Evolutionary conservation across 2,329 filamentous ascomycete species (phyloP).

Genomic region (Aspergillus candidus): DNA sequence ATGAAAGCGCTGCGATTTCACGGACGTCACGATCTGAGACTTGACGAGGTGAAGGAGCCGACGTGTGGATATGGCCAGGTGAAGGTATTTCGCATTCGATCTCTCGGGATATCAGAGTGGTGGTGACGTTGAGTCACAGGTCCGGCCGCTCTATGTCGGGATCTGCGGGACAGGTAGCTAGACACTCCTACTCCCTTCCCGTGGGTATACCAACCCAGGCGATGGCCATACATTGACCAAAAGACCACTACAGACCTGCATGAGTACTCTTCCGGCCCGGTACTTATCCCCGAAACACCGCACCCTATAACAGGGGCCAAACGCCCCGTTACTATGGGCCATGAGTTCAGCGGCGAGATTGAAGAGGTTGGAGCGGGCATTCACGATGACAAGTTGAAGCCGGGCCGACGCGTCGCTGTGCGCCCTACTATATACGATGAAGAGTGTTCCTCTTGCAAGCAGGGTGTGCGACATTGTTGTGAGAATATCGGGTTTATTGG

Average conservation of each 20-base stretch:
- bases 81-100: too few species aligned
- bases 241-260: constrained; percentile 38
- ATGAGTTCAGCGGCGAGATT: constrained; percentile 59
- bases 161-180: constrained; percentile 29
- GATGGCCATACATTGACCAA: background rate
- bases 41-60: constrained; percentile 32
- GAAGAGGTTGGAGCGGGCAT: constrained; percentile 52
- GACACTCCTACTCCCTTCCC: background rate
- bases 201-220: background rate
- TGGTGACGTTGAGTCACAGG: constrained; percentile 9
- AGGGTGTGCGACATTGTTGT: constrained; percentile 53
- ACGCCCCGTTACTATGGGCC: constrained; percentile 57
- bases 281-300: constrained; percentile 45
- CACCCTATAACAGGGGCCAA: constrained; percentile 54
- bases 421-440: constrained; percentile 56
- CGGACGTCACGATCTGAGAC: constrained; percentile 28
- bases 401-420: constrained; percentile 54
- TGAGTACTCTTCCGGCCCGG: constrained; percentile 47
- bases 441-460: constrained; percentile 50
- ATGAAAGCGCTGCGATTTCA: constrained; percentile 36
- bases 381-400: constrained; percentile 31
- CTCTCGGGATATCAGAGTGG: too few species aligned
- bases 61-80: constrained; percentile 48
- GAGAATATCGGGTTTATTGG: constrained; percentile 51
- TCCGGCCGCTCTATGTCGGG: constrained; percentile 30